Evolutionary conservation across 1,284 basidiomycete species (phyloP).

Genomic region (Cystobasidiaceae sp.): DNA sequence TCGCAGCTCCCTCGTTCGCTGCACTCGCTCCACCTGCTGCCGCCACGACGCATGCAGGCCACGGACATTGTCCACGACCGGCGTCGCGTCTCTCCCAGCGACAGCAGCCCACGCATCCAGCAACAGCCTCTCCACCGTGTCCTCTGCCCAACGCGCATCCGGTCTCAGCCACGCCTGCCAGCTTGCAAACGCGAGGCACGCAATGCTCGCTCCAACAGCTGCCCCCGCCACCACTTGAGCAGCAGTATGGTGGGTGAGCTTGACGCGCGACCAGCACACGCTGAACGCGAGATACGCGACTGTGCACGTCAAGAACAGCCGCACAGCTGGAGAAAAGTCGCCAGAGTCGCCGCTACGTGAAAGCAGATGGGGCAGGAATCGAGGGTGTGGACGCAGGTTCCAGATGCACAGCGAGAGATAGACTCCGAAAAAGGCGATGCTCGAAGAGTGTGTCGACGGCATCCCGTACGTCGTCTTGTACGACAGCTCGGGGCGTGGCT

Average conservation of each 20-base stretch:
- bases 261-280: constrained; percentile 43
- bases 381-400: constrained; percentile 40
- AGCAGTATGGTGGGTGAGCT: constrained; percentile 42
- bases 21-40: too few species aligned
- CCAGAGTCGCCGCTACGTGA: constrained; percentile 19
- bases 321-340: constrained; percentile 27
- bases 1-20: neutral
- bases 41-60: constrained; percentile 4
- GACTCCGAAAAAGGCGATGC: constrained; percentile 43
- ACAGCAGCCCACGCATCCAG: constrained; percentile 31
- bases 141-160: constrained; percentile 31
- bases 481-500: constrained; percentile 41
- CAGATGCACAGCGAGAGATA: constrained; percentile 42
- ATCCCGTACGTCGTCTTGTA: constrained; percentile 43
- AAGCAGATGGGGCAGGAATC: constrained; percentile 32
- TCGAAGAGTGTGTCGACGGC: constrained; percentile 46
- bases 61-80: neutral
- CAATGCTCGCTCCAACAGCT: constrained; percentile 36
- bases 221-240: constrained; percentile 44
- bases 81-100: neutral
- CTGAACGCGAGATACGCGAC: constrained; percentile 34
- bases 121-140: constrained; percentile 34
- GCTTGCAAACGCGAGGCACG: constrained; percentile 36
- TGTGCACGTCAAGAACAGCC: constrained; percentile 32
- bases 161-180: constrained; percentile 36